Evolutionary conservation across 352 stramenopile genomes (phyloP).

Genomic region (Elongisporangium prolatum): DNA sequence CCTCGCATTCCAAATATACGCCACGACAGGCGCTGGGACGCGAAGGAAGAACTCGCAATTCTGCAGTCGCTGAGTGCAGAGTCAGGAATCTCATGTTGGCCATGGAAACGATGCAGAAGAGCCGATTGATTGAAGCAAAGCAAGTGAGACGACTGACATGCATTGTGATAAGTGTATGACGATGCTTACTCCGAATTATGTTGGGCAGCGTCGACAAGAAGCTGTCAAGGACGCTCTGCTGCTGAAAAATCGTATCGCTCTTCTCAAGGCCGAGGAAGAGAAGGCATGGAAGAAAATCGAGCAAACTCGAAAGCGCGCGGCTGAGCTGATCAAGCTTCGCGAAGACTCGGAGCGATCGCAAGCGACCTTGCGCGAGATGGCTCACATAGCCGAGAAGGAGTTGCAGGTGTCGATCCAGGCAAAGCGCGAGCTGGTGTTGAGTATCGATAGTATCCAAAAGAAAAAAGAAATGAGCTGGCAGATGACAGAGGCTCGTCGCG

Average conservation of each 20-base stretch:
- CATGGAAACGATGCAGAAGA: constrained; percentile 49
- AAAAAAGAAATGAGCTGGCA: constrained; percentile 73
- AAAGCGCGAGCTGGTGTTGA: constrained; percentile 74
- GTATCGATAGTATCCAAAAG: constrained; percentile 76
- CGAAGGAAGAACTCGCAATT: not conserved
- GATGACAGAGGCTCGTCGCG: constrained; percentile 57
- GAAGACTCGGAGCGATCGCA: constrained; percentile 66
- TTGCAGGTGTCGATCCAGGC: constrained; percentile 62
- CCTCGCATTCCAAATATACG: not conserved
- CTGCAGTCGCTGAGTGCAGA: not conserved
- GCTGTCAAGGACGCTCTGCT: constrained; percentile 68
- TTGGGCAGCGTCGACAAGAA: constrained; percentile 58
- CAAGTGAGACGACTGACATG: constrained; percentile 28
- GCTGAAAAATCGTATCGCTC: constrained; percentile 72
- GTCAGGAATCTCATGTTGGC: constrained; percentile 1
- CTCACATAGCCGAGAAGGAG: constrained; percentile 49
- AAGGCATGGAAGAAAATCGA: constrained; percentile 86
- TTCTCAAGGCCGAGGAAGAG: constrained; percentile 78
- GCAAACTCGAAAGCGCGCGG: constrained; percentile 66
- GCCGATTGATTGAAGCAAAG: constrained; percentile 73
- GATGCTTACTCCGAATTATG: constrained; percentile 3
- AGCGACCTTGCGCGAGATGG: constrained; percentile 52
- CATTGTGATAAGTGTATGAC: not conserved
- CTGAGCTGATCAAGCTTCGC: constrained; percentile 64
- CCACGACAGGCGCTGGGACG: not conserved